Conservation (phyloP, 192 early-diverging fungal genomes). For the Paraglomus brasilianum region DNA sequence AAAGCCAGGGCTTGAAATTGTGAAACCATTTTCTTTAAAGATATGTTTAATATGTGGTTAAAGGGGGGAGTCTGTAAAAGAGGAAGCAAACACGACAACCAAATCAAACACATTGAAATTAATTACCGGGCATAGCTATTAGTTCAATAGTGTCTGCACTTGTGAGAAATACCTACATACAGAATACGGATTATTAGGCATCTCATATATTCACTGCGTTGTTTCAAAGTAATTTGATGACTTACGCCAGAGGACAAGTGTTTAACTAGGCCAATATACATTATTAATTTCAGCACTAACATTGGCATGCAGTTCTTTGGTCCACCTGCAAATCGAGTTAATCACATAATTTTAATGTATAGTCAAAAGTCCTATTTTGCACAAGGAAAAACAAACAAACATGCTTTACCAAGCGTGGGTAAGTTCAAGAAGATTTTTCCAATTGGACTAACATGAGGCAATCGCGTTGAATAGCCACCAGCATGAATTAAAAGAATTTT, state of each 20-base stretch:
- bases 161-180: slow-evolving; percentile 29
- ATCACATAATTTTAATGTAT: too few species aligned
- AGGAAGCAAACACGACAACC: slow-evolving; percentile 23
- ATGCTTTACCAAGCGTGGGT: slow-evolving; percentile 31
- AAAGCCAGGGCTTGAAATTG: slow-evolving; percentile 28
- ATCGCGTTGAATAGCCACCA: slow-evolving; percentile 43
- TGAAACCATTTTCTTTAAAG: neutral
- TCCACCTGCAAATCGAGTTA: neutral
- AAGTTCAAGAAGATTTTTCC: slow-evolving; percentile 43
- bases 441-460: slow-evolving; percentile 43
- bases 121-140: neutral
- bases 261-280: slow-evolving; percentile 22
- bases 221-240: neutral
- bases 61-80: slow-evolving; percentile 29
- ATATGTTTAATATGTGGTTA: too few species aligned
- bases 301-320: slow-evolving; percentile 15
- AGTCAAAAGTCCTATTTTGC: neutral
- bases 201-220: too few species aligned
- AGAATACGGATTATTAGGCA: too few species aligned
- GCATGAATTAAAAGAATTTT: slow-evolving; percentile 41
- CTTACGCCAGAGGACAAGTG: slow-evolving; percentile 25
- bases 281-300: slow-evolving; percentile 30
- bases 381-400: neutral
- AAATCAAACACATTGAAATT: neutral
- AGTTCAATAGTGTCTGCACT: slow-evolving; percentile 21